These are phyloP conservation scores for Tubosaeta sp. DNA, from an alignment of 768 basidiomycete genomes.

Conservation along the genomic window DNA sequence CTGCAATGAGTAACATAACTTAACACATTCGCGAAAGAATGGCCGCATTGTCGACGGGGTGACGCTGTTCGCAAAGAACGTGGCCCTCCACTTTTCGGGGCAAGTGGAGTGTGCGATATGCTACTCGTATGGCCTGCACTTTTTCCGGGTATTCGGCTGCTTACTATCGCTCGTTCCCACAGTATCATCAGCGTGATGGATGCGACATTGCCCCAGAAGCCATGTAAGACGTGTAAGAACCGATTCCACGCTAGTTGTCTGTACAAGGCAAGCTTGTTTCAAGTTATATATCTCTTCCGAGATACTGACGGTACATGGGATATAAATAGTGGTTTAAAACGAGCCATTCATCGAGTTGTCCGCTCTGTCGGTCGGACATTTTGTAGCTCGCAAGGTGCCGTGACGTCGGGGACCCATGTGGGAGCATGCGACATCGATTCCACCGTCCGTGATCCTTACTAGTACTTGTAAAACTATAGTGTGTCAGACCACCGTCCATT, in stretches of 20 bases:
- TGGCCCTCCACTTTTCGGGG: constrained; percentile 88
- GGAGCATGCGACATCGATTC: no score
- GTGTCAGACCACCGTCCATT: no score
- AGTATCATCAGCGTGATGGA: constrained; percentile 92
- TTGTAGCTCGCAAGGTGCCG: constrained; percentile 37
- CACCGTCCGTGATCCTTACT: no score
- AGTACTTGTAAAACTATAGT: no score
- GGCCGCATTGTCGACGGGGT: constrained; percentile 87
- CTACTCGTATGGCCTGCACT: constrained; percentile 61
- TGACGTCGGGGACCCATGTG: no score
- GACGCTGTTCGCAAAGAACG: constrained; percentile 90
- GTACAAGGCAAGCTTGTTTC: constrained; percentile 60
- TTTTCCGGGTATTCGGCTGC: not conserved
- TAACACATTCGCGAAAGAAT: constrained; percentile 47
- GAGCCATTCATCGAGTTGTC: constrained; percentile 88
- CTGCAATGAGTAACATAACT: not conserved
- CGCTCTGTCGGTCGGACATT: constrained; percentile 84
- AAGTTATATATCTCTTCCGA: not conserved
- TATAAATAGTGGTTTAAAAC: constrained; percentile 75
- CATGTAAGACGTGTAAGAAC: constrained; percentile 93
- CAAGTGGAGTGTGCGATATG: constrained; percentile 96
- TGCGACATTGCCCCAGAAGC: constrained; percentile 79
- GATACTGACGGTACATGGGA: not conserved
- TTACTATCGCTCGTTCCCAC: constrained; percentile 6
- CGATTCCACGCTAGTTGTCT: constrained; percentile 89